A percentile compares a stretch with the other conserved stretches of the same genome.
Evolutionary conservation across 768 basidiomycete genomes (phyloP).

Genomic region (Hortiboletus campestris): DNA sequence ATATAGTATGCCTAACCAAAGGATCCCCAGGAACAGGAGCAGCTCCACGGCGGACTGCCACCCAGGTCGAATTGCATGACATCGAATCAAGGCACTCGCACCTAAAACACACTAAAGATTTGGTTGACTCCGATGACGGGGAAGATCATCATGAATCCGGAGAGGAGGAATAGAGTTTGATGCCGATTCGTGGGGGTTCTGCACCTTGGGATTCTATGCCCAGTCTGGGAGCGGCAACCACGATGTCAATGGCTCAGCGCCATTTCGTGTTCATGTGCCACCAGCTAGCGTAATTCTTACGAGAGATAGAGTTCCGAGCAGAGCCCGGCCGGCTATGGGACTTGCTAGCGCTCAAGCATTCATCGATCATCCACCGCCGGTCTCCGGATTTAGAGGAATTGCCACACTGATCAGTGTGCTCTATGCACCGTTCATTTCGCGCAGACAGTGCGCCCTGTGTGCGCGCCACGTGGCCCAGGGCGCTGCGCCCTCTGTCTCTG

Average conservation of each 20-base stretch:
- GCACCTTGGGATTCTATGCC: neutral
- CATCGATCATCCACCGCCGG: constrained; percentile 53
- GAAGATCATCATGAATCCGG: neutral
- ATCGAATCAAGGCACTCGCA: neutral
- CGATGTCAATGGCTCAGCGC: too few species aligned
- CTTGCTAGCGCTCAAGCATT: too few species aligned
- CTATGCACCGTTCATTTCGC: constrained; percentile 35
- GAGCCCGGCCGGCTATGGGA: constrained; percentile 53
- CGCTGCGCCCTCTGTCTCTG: constrained; percentile 56
- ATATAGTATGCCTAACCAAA: constrained; percentile 1
- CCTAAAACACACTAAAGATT: neutral
- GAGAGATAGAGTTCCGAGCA: constrained; percentile 20
- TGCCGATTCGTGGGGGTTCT: neutral
- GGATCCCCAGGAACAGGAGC: too few species aligned
- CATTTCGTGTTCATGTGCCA: too few species aligned
- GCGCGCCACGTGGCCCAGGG: constrained; percentile 71
- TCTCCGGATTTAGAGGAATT: constrained; percentile 70
- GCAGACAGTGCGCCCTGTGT: constrained; percentile 52
- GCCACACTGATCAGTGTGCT: constrained; percentile 40
- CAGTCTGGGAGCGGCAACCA: neutral
- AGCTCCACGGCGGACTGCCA: neutral
- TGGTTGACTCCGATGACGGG: neutral
- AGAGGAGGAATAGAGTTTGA: neutral
- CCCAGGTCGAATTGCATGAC: neutral
- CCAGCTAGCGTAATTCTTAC: too few species aligned